These are phyloP conservation scores for Musa beccarii DNA, from an alignment of 176 grass and related monocot genomes.

Conservation along the genomic window DNA sequence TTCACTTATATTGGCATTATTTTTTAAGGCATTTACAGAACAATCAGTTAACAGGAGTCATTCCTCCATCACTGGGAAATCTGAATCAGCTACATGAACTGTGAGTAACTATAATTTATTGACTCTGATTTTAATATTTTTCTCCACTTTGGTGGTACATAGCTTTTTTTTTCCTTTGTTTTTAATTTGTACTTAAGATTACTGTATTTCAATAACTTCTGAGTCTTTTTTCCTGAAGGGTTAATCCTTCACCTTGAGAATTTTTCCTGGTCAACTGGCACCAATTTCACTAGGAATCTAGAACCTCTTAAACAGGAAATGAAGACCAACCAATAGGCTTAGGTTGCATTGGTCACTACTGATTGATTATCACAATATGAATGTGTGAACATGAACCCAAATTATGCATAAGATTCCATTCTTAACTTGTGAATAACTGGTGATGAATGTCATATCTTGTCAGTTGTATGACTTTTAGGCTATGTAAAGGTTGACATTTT, in stretches of 20 bases:
- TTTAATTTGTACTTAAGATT: not conserved
- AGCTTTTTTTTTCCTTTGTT: not conserved
- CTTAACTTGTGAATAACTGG: not conserved
- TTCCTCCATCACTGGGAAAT: slow-evolving; percentile 47
- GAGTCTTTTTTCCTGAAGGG: too few relatives aligned
- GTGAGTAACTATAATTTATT: slow-evolving; percentile 35
- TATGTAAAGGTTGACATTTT: too few relatives aligned
- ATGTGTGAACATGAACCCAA: too few relatives aligned
- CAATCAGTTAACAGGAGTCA: slow-evolving; percentile 55
- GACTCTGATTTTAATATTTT: slow-evolving; percentile 8
- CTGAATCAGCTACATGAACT: slow-evolving; percentile 40
- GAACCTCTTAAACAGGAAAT: too few relatives aligned
- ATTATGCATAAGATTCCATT: not conserved
- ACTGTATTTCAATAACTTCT: not conserved
- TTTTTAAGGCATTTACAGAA: slow-evolving; percentile 69
- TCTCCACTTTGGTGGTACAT: not conserved
- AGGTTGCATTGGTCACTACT: too few relatives aligned
- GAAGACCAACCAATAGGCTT: too few relatives aligned
- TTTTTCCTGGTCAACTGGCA: too few relatives aligned
- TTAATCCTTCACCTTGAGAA: too few relatives aligned
- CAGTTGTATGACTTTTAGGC: too few relatives aligned
- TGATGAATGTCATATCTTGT: too few relatives aligned
- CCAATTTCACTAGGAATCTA: too few relatives aligned
- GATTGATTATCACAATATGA: too few relatives aligned
- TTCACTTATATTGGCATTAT: slow-evolving; percentile 13